These are phyloP conservation scores for Teratosphaeria zuluensis DNA, from an alignment of 2,329 filamentous ascomycete species.

Conservation along the genomic window DNA sequence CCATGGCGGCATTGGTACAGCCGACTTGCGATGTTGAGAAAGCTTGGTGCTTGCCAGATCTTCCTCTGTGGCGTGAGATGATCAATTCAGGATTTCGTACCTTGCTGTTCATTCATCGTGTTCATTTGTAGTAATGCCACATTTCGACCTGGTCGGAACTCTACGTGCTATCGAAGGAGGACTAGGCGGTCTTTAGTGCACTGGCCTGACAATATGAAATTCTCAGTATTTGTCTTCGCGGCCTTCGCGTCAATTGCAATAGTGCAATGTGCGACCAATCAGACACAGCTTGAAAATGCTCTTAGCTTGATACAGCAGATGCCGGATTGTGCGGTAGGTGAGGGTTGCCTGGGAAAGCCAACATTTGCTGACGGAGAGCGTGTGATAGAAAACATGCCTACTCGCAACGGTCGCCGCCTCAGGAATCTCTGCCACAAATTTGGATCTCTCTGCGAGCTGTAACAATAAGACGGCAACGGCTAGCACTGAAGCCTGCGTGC, in stretches of 20 bases:
- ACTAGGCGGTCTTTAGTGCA: not conserved
- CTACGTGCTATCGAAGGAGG: not conserved
- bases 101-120: not conserved
- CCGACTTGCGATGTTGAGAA: not conserved
- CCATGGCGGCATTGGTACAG: not conserved
- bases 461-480: not conserved
- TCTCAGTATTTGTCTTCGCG: not conserved
- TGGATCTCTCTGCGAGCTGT: not conserved
- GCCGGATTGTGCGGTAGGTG: not conserved
- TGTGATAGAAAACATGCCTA: not conserved
- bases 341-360: not conserved
- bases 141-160: not conserved
- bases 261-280: not conserved
- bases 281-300: not conserved
- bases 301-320: not conserved
- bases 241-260: not conserved
- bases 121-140: not conserved
- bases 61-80: not conserved
- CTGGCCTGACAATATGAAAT: not conserved
- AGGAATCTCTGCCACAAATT: not conserved
- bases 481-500: not conserved
- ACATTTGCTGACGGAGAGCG: not conserved
- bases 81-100: not conserved
- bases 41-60: not conserved
- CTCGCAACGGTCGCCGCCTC: not conserved